Conservation (phyloP, 768 basidiomycete genomes). For the Tricholoma flavovirens region DNA sequence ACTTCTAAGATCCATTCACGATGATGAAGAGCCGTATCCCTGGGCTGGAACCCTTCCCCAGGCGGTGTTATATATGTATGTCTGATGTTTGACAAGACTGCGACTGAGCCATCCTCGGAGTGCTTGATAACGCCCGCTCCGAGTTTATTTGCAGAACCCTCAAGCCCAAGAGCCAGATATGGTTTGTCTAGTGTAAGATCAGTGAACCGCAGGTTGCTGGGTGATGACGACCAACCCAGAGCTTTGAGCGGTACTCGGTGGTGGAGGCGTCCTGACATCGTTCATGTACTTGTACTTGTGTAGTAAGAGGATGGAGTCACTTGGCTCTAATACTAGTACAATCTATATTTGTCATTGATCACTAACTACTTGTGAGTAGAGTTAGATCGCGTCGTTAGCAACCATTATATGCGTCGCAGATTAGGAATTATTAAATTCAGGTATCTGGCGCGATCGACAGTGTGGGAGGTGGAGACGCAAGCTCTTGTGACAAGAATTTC, state of each 20-base stretch:
- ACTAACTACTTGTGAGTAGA: too few species aligned
- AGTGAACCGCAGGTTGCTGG: conserved; percentile 2
- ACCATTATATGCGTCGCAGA: too few species aligned
- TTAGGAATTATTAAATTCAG: background rate
- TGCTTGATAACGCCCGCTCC: conserved; percentile 93
- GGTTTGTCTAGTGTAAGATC: conserved; percentile 44
- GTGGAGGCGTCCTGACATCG: conserved; percentile 23
- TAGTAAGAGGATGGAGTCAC: too few species aligned
- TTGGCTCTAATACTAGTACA: too few species aligned
- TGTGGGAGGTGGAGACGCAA: background rate
- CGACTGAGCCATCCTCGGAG: conserved; percentile 59
- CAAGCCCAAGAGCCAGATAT: conserved; percentile 88
- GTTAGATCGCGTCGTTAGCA: too few species aligned
- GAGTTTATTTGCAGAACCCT: conserved; percentile 97
- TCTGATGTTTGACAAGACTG: conserved; percentile 85
- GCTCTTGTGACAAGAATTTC: conserved; percentile 18
- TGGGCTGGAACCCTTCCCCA: conserved; percentile 94
- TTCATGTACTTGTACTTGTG: background rate
- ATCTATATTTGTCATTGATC: background rate
- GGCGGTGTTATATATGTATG: conserved; percentile 99
- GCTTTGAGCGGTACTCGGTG: conserved; percentile 21
- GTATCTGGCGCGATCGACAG: background rate
- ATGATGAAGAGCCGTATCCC: conserved; percentile 94
- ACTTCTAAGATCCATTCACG: conserved; percentile 86
- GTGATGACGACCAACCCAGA: conserved; percentile 26